Conservation (phyloP, 2,329 filamentous ascomycete species). For the Furcasterigmium sp. region DNA sequence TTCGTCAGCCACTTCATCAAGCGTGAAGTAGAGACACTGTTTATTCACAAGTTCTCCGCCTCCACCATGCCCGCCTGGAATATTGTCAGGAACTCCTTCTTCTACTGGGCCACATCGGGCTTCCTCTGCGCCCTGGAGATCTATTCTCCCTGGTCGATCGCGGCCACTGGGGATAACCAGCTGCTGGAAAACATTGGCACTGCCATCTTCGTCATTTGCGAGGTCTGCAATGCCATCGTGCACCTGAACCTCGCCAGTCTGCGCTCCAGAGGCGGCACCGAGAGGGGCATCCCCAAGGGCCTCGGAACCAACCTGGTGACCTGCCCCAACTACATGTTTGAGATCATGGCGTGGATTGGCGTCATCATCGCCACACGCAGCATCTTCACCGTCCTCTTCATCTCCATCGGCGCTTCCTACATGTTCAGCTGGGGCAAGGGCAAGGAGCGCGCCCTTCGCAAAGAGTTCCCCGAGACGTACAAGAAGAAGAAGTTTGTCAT, state of each 20-base stretch:
- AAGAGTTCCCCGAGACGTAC: conserved; percentile 89
- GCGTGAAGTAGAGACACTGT: conserved; percentile 90
- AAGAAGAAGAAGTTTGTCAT: conserved; percentile 88
- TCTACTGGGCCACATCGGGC: conserved; percentile 89
- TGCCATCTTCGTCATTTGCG: conserved; percentile 68
- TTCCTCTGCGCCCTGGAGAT: conserved; percentile 78
- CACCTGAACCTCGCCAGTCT: conserved; percentile 76
- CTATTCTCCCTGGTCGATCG: conserved; percentile 69
- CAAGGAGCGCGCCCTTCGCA: conserved; percentile 87
- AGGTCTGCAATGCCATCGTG: conserved; percentile 73
- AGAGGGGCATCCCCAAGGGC: conserved; percentile 81
- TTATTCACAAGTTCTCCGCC: conserved; percentile 90
- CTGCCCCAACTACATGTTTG: conserved; percentile 96
- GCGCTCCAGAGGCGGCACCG: conserved; percentile 72
- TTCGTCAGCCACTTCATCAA: conserved; percentile 85
- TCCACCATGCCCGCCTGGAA: conserved; percentile 89
- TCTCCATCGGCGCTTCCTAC: conserved; percentile 64
- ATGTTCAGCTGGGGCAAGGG: conserved; percentile 87
- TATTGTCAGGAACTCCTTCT: conserved; percentile 90
- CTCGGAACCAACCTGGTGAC: conserved; percentile 84
- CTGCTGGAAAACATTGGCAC: conserved; percentile 61
- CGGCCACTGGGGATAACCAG: conserved; percentile 45
- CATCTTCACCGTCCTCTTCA: conserved; percentile 73
- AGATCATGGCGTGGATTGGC: conserved; percentile 80
- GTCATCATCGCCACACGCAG: conserved; percentile 75